Conservation (phyloP, 352 stramenopile genomes). For the Phytopythium ostracodes region DNA sequence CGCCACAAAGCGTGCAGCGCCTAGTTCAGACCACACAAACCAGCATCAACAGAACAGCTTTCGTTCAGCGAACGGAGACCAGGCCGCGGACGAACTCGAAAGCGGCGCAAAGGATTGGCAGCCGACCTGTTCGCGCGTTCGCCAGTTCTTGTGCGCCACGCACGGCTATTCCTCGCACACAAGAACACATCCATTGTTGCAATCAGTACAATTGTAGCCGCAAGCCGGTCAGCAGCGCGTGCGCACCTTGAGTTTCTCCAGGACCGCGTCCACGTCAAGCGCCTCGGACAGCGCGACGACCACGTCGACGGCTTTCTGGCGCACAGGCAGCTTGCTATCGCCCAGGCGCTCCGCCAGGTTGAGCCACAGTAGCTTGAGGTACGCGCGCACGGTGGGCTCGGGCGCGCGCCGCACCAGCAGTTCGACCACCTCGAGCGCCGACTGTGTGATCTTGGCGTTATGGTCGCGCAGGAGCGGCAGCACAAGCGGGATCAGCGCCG, state of each 20-base stretch:
- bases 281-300: constrained; percentile 61
- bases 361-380: constrained; percentile 66
- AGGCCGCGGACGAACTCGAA: too few relatives aligned
- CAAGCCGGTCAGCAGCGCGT: not conserved
- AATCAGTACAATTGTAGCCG: not conserved
- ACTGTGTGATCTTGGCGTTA: constrained; percentile 78
- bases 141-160: constrained; percentile 79
- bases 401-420: constrained; percentile 43
- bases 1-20: constrained; percentile 64
- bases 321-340: constrained; percentile 71
- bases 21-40: constrained; percentile 17
- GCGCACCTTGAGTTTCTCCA: constrained; percentile 49
- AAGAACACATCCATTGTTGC: too few relatives aligned
- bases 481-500: constrained; percentile 43
- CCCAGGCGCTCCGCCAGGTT: constrained; percentile 68
- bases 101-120: not conserved
- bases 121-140: constrained; percentile 74
- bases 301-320: constrained; percentile 73
- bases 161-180: constrained; percentile 2
- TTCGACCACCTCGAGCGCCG: constrained; percentile 61
- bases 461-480: constrained; percentile 75
- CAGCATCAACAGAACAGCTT: not conserved
- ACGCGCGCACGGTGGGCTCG: constrained; percentile 37
- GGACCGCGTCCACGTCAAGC: constrained; percentile 46
- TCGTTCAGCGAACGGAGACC: not conserved